phyloP scores from a whole-genome alignment of 2,329 filamentous ascomycete species.

The Dothiorella sarmentorum region DNA sequence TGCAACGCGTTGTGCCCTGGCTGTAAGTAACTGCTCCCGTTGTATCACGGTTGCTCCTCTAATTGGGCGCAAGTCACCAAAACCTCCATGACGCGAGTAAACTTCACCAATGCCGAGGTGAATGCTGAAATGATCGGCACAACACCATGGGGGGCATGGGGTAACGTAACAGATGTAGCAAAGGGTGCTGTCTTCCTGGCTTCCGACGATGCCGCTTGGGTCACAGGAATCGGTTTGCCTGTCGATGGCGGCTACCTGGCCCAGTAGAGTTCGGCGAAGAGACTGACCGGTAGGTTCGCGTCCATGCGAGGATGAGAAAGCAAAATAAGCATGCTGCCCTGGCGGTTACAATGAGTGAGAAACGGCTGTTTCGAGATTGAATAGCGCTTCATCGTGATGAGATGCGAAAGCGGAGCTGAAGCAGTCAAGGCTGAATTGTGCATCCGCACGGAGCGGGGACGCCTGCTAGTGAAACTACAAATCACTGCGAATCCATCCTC shows the following conservation, averaged over 20 bases:
- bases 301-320: not conserved
- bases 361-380: not conserved
- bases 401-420: not conserved
- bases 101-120: constrained; percentile 19
- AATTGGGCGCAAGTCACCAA: constrained; percentile 27
- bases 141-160: constrained; percentile 30
- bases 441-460: not conserved
- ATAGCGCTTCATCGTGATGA: no score
- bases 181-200: constrained; percentile 42
- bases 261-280: not conserved
- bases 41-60: not conserved
- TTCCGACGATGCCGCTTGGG: constrained; percentile 44
- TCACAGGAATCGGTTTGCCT: constrained; percentile 40
- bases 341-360: not conserved
- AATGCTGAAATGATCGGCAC: constrained; percentile 20
- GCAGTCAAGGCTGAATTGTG: constrained; percentile 8
- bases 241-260: constrained; percentile 43
- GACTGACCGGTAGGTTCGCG: no score
- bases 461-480: constrained; percentile 4
- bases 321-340: not conserved
- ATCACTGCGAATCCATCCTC: not conserved
- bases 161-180: constrained; percentile 25
- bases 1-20: constrained; percentile 44
- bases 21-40: constrained; percentile 28
- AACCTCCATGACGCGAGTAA: constrained; percentile 36